Evolutionary conservation across 1,284 basidiomycete species (phyloP), one percentile per base, ranked within the genome.

Genomic region (Boletellus deceptivus): DNA sequence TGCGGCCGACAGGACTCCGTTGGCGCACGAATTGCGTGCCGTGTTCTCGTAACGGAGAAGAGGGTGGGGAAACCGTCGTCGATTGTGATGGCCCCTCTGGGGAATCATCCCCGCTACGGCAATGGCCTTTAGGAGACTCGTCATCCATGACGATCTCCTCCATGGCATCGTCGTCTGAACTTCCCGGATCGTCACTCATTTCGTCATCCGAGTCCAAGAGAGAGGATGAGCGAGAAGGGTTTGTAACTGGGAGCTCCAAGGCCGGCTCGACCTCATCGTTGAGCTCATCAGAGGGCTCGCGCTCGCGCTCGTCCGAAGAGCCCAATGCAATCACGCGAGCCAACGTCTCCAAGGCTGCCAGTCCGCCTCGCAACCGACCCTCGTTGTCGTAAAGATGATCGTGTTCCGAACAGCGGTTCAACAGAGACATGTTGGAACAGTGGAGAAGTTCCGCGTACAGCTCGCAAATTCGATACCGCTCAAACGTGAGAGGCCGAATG

Each of bases 401-500:
- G 53, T 78, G 83, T 46, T 86, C 84, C 0, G 80, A 64, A 0
- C 78, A 69, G 4, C 97, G 90, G 65, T 99, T 99, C 34, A 99
- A 76, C 14, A 98, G 80, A 2, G 90, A 86, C 96, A 99, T 98
- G 66, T 98, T 99, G 14, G 96, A 99, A 69, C 93, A 97, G 67
- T 99, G 97, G 14, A 99, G 73, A 14, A 99, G 80, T 69, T 99
- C 97, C 17, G 96, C 97, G 61, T 97, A 96, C 8, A 99, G 79
- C 71, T 99, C 97, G 67, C 93, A 91, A 63, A 99, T 93, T n/a
- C 96, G 84, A 70, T 95, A 98, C 6, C 97, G 85, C 67, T 98
- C 97, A 59, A 96, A 86, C 0, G 96, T 98, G 31, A 99, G 80
- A 0, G 96, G 94, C 1, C 78, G 74, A 41, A 91, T 81, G 9